Conservation (phyloP, 1,139 yeast species). For the Blastobotrys proliferans region DNA sequence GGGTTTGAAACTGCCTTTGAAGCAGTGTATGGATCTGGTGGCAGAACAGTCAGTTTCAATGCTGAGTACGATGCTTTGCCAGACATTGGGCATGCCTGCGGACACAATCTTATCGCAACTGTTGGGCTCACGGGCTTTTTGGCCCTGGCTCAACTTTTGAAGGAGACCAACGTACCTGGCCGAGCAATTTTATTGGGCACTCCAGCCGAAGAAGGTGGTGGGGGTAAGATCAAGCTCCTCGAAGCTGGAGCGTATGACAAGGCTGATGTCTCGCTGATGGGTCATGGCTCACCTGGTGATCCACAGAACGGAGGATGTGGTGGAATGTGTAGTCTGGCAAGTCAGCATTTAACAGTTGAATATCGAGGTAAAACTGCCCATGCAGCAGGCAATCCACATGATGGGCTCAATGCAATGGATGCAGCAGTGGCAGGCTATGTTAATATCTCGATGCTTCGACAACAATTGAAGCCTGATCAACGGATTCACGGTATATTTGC, state of each 20-base stretch:
- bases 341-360: conserved; percentile 1
- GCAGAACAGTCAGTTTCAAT: conserved; percentile 11
- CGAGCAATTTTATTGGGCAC: conserved; percentile 29
- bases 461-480: conserved; percentile 11
- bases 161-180: conserved; percentile 24
- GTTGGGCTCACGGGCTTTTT: conserved; percentile 22
- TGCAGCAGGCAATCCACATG: conserved; percentile 14
- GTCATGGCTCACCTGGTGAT: conserved; percentile 20
- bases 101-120: conserved; percentile 31
- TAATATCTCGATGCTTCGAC: conserved; percentile 13
- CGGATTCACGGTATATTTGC: conserved; percentile 12
- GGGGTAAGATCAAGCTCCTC: conserved; percentile 26
- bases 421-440: conserved; percentile 13
- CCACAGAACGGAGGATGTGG: not conserved
- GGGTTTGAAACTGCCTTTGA: conserved; percentile 17
- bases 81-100: conserved; percentile 31
- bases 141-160: conserved; percentile 23
- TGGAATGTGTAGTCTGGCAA: conserved; percentile 6
- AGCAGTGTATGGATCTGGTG: conserved; percentile 11
- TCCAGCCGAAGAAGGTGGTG: conserved; percentile 32
- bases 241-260: conserved; percentile 28
- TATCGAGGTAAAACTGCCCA: conserved; percentile 15
- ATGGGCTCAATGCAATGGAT: conserved; percentile 16
- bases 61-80: conserved; percentile 27
- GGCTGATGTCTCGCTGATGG: conserved; percentile 28